Conservation (phyloP, 2,329 filamentous ascomycete genomes). For the Cercospora zeina region DNA sequence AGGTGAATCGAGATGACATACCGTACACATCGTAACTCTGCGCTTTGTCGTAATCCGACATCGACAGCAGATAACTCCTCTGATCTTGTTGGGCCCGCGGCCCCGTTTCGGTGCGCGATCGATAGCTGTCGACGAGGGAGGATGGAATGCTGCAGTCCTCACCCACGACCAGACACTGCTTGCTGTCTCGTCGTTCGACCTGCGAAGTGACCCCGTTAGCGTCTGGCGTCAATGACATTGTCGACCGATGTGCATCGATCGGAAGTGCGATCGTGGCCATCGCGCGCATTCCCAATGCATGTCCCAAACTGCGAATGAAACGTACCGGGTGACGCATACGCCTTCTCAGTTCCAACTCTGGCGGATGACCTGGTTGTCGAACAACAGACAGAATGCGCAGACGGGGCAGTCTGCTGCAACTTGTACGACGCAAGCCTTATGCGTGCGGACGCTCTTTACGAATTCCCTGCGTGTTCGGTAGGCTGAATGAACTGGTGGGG, state of each 20-base stretch:
- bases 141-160: conserved; percentile 41
- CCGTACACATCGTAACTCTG: conserved; percentile 77
- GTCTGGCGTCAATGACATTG: conserved; percentile 26
- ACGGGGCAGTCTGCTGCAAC: conserved; percentile 37
- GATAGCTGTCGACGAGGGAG: conserved; percentile 38
- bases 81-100: conserved; percentile 53
- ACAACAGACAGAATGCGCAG: conserved; percentile 26
- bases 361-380: conserved; percentile 32
- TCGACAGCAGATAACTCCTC: conserved; percentile 59
- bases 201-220: conserved; percentile 3
- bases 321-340: conserved; percentile 42
- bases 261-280: conserved; percentile 23
- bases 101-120: conserved; percentile 50
- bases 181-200: conserved; percentile 35
- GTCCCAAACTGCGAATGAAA: conserved; percentile 24
- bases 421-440: conserved; percentile 39
- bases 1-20: conserved; percentile 53
- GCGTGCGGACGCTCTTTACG: conserved; percentile 25
- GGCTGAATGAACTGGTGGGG: conserved; percentile 31
- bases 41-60: conserved; percentile 79
- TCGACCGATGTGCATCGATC: conserved; percentile 1
- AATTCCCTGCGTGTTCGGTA: conserved; percentile 24
- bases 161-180: conserved; percentile 39
- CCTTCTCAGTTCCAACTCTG: conserved; percentile 35
- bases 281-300: conserved; percentile 9